These are phyloP conservation scores for Sapria himalayana DNA, from an alignment of 345 rosid species.

Conservation along the genomic window DNA sequence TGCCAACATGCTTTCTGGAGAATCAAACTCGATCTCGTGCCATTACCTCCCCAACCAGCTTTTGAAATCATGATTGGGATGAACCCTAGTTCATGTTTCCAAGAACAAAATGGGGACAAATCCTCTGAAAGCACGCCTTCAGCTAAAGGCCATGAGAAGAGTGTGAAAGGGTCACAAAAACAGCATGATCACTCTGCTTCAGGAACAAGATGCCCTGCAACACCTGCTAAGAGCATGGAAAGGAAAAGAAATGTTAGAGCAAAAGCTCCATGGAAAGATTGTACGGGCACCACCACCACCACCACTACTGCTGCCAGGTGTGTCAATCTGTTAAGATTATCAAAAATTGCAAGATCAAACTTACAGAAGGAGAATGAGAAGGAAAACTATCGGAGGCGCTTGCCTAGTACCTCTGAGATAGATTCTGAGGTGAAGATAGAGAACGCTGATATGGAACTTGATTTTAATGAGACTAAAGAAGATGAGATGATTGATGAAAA, in stretches of 20 bases:
- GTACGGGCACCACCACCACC: conserved; percentile 50
- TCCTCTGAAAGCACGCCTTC: conserved; percentile 46
- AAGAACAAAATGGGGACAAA: conserved; percentile 56
- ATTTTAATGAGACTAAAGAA: conserved; percentile 67
- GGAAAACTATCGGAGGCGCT: conserved; percentile 82
- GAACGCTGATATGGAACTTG: conserved; percentile 94
- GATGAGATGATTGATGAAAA: conserved; percentile 62
- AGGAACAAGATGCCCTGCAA: conserved; percentile 34
- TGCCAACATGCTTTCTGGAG: conserved; percentile 85
- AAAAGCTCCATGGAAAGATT: conserved; percentile 32
- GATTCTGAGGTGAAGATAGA: conserved; percentile 82
- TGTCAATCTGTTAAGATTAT: conserved; percentile 74
- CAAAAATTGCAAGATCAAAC: conserved; percentile 79
- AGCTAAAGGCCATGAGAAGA: conserved; percentile 48
- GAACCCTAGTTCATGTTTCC: conserved; percentile 52
- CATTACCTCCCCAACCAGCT: conserved; percentile 75
- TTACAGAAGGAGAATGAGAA: conserved; percentile 89
- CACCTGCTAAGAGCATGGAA: conserved; percentile 44
- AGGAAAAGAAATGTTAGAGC: conserved; percentile 33
- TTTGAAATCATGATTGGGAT: conserved; percentile 60
- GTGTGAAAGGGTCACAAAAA: conserved; percentile 34
- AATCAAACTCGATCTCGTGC: conserved; percentile 23
- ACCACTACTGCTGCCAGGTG: conserved; percentile 34
- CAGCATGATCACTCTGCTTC: conserved; percentile 38
- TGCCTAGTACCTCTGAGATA: conserved; percentile 49